Evolutionary conservation across 129 eudicot species (phyloP).

Genomic region (Scalesia atractyloides): DNA sequence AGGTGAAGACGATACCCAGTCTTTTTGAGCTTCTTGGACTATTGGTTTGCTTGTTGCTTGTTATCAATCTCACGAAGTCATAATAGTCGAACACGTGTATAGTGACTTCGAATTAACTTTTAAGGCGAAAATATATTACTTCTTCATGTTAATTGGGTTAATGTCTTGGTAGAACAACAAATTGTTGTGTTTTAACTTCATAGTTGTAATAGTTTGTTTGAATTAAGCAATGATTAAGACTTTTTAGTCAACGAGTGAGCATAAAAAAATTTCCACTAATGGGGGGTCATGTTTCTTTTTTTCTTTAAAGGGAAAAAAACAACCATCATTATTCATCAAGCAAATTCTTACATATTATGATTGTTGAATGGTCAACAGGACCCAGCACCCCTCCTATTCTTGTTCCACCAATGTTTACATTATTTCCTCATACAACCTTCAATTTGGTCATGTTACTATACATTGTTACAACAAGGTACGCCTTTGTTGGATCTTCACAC

Average conservation of each 20-base stretch:
- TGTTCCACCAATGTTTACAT: too few relatives aligned
- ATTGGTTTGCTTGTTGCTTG: background rate
- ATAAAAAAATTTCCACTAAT: background rate
- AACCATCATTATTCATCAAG: too few relatives aligned
- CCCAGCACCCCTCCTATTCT: too few relatives aligned
- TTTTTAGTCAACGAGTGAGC: background rate
- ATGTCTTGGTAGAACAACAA: background rate
- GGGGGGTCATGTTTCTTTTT: background rate
- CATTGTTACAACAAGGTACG: too few relatives aligned
- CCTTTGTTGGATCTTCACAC: too few relatives aligned
- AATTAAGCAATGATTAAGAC: background rate
- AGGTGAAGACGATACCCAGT: background rate
- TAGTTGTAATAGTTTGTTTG: background rate
- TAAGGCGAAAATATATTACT: background rate
- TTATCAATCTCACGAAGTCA: background rate
- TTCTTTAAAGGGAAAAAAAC: too few relatives aligned
- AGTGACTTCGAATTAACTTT: background rate
- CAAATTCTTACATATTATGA: too few relatives aligned
- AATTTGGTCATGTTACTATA: too few relatives aligned
- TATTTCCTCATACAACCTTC: too few relatives aligned
- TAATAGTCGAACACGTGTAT: background rate
- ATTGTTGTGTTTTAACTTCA: background rate
- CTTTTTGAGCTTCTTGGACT: background rate
- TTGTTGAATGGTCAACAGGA: too few relatives aligned
- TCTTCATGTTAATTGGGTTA: background rate